Evolutionary conservation across 2,329 filamentous ascomycete species (phyloP).

Genomic region (Fusarium duplospermum): DNA sequence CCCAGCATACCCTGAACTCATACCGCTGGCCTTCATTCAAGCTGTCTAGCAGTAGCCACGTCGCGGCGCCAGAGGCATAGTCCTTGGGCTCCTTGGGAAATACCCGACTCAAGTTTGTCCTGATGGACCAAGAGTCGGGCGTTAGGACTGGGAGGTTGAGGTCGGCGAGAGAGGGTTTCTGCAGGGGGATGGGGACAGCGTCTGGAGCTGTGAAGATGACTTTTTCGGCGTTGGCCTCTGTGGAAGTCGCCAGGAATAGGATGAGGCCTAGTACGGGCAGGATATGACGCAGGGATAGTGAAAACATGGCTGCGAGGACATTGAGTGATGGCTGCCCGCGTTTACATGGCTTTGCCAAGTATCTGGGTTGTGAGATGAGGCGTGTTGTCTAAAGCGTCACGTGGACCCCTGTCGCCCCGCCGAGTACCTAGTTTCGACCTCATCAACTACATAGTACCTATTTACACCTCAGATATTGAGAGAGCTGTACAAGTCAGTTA

Average conservation of each 20-base stretch:
- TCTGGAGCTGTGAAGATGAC: conserved; percentile 83
- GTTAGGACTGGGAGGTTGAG: conserved; percentile 75
- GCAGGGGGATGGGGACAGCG: conserved; percentile 62
- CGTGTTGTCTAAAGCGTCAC: conserved; percentile 15
- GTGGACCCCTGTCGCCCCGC: conserved; percentile 17
- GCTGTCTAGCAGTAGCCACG: conserved; percentile 82
- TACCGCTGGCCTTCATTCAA: conserved; percentile 81
- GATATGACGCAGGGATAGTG: neutral
- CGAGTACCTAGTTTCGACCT: neutral
- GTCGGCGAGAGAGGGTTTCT: conserved; percentile 56
- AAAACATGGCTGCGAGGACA: conserved; percentile 21
- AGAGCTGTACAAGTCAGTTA: neutral
- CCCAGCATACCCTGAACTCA: conserved; percentile 93
- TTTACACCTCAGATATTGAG: neutral
- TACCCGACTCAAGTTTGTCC: conserved; percentile 72
- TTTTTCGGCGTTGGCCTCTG: conserved; percentile 86
- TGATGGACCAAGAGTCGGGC: conserved; percentile 65
- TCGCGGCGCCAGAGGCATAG: conserved; percentile 67
- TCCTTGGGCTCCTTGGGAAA: conserved; percentile 68
- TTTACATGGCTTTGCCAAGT: neutral
- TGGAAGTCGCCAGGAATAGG: conserved; percentile 18
- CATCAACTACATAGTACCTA: neutral
- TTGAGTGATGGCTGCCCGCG: neutral
- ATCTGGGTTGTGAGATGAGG: conserved; percentile 1
- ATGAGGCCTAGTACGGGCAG: conserved; percentile 27